A percentile compares a stretch with the other conserved stretches of the same genome.
These are phyloP conservation scores for Paragyromitra xinjiangensis DNA, from an alignment of 495 filamentous ascomycete genomes.

Conservation along the genomic window DNA sequence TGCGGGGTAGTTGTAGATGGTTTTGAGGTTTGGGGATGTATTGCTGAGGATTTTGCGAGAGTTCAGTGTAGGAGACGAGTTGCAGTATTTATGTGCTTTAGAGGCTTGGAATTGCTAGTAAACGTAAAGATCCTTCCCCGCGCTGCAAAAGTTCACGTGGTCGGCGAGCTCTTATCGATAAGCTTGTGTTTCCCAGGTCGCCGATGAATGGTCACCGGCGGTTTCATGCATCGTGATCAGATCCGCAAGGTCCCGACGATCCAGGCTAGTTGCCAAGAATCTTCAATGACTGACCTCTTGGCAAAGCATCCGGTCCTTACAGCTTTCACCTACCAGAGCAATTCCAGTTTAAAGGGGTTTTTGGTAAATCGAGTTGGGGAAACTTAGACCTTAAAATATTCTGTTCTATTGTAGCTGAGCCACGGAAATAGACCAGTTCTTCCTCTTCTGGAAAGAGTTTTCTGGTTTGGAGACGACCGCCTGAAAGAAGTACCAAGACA, in stretches of 20 bases:
- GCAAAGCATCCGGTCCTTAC: not conserved
- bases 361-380: no score
- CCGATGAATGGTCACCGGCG: conserved; percentile 1
- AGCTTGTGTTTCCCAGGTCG: not conserved
- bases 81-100: conserved; percentile 16
- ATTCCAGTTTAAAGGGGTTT: no score
- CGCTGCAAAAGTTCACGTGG: not conserved
- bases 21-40: not conserved
- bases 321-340: no score
- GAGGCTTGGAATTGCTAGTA: not conserved
- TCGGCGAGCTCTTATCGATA: conserved; percentile 13
- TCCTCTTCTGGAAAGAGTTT: no score
- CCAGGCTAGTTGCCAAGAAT: not conserved
- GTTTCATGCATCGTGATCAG: not conserved
- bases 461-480: no score
- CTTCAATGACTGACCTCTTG: not conserved
- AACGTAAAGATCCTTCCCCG: not conserved
- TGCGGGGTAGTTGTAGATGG: not conserved
- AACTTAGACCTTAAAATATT: no score
- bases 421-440: no score
- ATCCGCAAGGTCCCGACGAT: not conserved
- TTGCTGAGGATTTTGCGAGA: conserved; percentile 7
- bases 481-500: no score
- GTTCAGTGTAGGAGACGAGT: not conserved
- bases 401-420: no score